phyloP scores from a whole-genome alignment of 2,329 filamentous ascomycete genomes.

The Cercospora beticola region DNA sequence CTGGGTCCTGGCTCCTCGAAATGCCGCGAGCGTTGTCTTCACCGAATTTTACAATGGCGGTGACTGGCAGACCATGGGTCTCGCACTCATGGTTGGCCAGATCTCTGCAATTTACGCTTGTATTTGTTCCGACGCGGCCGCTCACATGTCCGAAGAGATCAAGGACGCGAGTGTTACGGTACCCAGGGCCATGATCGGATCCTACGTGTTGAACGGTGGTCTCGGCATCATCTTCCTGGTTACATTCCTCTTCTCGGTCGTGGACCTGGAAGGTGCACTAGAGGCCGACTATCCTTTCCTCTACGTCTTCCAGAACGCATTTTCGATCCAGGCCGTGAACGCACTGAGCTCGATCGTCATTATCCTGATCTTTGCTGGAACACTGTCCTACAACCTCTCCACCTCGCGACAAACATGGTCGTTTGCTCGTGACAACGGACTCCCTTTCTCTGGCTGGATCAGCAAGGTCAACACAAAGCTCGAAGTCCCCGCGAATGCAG shows the following conservation, averaged over 20 bases:
- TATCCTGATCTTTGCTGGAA: constrained; percentile 28
- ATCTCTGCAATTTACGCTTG: constrained; percentile 32
- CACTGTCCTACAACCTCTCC: constrained; percentile 23
- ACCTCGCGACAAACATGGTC: constrained; percentile 38
- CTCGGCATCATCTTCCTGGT: constrained; percentile 38
- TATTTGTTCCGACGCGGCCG: constrained; percentile 26
- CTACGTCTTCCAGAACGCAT: constrained; percentile 35
- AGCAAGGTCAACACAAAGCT: constrained; percentile 16
- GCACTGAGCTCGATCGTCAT: constrained; percentile 28
- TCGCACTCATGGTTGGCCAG: constrained; percentile 38
- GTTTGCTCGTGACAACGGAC: constrained; percentile 41
- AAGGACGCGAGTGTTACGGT: constrained; percentile 34
- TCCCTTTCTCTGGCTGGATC: constrained; percentile 28
- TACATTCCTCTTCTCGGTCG: constrained; percentile 36
- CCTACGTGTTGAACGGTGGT: constrained; percentile 36
- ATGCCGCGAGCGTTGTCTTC: constrained; percentile 37
- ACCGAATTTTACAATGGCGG: constrained; percentile 41
- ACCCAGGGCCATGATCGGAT: constrained; percentile 34
- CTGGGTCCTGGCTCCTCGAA: constrained; percentile 33
- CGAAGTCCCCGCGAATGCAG: constrained; percentile 30
- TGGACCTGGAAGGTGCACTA: constrained; percentile 36
- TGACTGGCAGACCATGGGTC: constrained; percentile 40
- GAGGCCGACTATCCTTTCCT: constrained; percentile 33
- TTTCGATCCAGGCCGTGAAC: constrained; percentile 34
- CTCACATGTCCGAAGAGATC: constrained; percentile 35